phyloP scores from a whole-genome alignment of 805 yeast species.

The Candida anglica region DNA sequence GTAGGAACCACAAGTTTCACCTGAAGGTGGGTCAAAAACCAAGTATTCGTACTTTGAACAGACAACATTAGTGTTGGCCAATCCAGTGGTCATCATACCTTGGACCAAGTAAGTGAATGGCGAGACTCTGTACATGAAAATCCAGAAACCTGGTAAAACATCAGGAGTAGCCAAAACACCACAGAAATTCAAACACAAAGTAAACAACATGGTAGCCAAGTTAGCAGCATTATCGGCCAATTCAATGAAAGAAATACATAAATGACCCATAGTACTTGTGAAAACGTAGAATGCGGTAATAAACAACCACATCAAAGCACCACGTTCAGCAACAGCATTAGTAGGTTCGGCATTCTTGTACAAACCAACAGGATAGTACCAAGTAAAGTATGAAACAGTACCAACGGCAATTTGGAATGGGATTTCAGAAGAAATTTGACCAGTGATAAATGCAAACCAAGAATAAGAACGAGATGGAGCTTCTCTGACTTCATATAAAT shows the following conservation, averaged over 20 bases:
- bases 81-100: slow-evolving; percentile 38
- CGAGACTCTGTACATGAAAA: slow-evolving; percentile 70
- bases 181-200: slow-evolving; percentile 33
- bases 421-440: slow-evolving; percentile 43
- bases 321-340: slow-evolving; percentile 32
- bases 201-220: slow-evolving; percentile 23
- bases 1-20: slow-evolving; percentile 18
- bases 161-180: slow-evolving; percentile 30
- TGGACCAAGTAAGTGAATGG: slow-evolving; percentile 63
- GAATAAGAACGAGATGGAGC: slow-evolving; percentile 40
- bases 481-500: slow-evolving; percentile 45
- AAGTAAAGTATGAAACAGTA: slow-evolving; percentile 34
- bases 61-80: slow-evolving; percentile 33
- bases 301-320: slow-evolving; percentile 34
- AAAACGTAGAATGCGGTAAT: slow-evolving; percentile 22
- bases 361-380: slow-evolving; percentile 60
- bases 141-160: slow-evolving; percentile 45
- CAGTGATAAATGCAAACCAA: slow-evolving; percentile 39
- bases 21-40: slow-evolving; percentile 15
- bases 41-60: slow-evolving; percentile 23
- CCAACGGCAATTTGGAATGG: slow-evolving; percentile 45
- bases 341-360: slow-evolving; percentile 51
- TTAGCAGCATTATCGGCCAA: slow-evolving; percentile 33
- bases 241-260: slow-evolving; percentile 25
- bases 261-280: slow-evolving; percentile 25